Base-by-base conservation (phyloP, 108 stramenopile species). In the Hondaea fermentalgiana region DNA sequence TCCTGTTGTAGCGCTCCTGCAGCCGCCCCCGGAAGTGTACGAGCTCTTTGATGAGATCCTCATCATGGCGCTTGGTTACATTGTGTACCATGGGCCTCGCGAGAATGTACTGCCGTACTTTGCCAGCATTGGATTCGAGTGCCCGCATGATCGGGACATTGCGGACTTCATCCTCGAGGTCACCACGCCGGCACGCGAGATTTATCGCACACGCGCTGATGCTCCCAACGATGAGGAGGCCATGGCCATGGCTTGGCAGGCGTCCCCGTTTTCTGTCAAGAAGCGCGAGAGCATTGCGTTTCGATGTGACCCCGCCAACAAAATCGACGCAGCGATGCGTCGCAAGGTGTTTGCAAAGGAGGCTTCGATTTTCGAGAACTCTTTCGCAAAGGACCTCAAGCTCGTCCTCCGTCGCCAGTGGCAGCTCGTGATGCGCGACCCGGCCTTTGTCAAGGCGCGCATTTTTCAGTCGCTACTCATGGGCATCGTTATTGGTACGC, bases 11-110 rank as follows among this genome's bases (percentile, higher is more conserved):
- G 92, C 95, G 4, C 94, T 98, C 57, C 92, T 97, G 8, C 97
- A 97, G 89, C 97, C 97, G n/a, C 95, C 96, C 0, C 97, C 97
- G 4, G 97, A 97, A 92, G 96, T 96, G 35, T 96, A 95, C 60
- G 95, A 95, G 44, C 92, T 97, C 57, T 98, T 98, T 90, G 97
- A 98, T 88, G 96, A 97, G 60, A 55, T 97, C 35, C 93, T 96
- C 28, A 83, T 98, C 64, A 88, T 98, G 47, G 94, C 94, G 89
- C 89, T 94, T 35, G 97, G 97, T 28, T 93, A 89, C 58, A 88
- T 97, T 23, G 93, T 97, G 19, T 96, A 95, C 88, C 94, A 95
- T 25, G 97, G 97, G 17, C 95, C 95, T 5, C 92, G 95, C 25
- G 95, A 95, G 60, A 87, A 92, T 10, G 91, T 96, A 3, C 64